phyloP scores from a whole-genome alignment of 257 asterid species.

The Nicotiana tabacum region DNA sequence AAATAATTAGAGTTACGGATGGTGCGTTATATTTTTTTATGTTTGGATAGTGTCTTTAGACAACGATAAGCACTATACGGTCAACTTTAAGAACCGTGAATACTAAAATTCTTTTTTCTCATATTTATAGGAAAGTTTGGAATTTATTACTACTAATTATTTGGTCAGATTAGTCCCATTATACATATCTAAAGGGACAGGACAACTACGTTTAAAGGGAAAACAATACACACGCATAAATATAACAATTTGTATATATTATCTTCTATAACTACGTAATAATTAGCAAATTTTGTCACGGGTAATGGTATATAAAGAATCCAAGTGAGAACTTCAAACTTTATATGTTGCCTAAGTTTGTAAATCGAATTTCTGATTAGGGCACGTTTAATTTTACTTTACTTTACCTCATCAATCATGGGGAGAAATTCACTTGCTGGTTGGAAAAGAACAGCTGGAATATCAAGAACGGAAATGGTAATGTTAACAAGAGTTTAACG shows the following conservation, averaged over 20 bases:
- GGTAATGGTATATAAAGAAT: not conserved
- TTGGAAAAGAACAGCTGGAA: conserved; percentile 53
- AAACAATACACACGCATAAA: not conserved
- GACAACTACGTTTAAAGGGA: not conserved
- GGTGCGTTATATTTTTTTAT: not conserved
- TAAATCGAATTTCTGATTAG: not conserved
- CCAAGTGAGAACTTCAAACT: not conserved
- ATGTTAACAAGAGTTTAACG: not conserved
- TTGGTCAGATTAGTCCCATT: not conserved
- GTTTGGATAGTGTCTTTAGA: not conserved
- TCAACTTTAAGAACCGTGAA: not conserved
- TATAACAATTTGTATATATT: not conserved
- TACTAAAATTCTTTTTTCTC: not conserved
- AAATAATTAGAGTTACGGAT: not conserved
- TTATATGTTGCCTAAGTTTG: not conserved
- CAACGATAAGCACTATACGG: not conserved
- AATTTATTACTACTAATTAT: not conserved
- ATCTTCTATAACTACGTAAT: not conserved
- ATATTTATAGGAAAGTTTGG: not conserved
- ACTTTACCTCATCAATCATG: conserved; percentile 61
- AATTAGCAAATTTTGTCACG: not conserved
- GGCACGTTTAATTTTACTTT: too few species aligned
- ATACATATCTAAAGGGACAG: too few species aligned
- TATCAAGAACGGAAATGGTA: not conserved
- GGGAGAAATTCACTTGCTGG: conserved; percentile 80